Percentiles rank a stretch among this genome's conserved stretches.
These are phyloP conservation scores for Ustilago vetiveriae DNA, from an alignment of 1,284 basidiomycete species.

Conservation along the genomic window DNA sequence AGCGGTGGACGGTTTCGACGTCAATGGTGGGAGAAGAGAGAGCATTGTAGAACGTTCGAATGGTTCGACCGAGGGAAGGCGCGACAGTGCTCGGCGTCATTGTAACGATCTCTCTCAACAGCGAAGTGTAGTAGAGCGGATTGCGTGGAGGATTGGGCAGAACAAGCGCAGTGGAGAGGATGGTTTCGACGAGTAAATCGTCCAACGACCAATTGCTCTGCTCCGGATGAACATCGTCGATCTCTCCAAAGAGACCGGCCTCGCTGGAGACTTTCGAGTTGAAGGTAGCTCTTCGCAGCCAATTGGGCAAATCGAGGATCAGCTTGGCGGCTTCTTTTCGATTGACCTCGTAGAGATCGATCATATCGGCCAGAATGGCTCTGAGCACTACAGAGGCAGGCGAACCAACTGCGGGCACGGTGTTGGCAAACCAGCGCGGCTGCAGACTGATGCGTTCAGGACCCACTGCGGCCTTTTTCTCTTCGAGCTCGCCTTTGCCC, in stretches of 20 bases:
- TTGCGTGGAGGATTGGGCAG: slow-evolving; percentile 82
- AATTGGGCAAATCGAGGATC: slow-evolving; percentile 86
- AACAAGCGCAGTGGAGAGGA: slow-evolving; percentile 79
- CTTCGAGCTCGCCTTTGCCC: slow-evolving; percentile 57
- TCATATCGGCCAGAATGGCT: slow-evolving; percentile 79
- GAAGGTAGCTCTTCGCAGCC: slow-evolving; percentile 81
- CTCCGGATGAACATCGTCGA: slow-evolving; percentile 45
- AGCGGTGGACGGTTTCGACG: slow-evolving; percentile 80
- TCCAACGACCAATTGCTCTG: slow-evolving; percentile 58
- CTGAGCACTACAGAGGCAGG: slow-evolving; percentile 83
- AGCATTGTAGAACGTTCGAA: slow-evolving; percentile 80
- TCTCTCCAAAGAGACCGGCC: slow-evolving; percentile 59
- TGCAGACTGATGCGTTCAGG: slow-evolving; percentile 40
- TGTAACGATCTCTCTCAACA: slow-evolving; percentile 94
- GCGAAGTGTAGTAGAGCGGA: slow-evolving; percentile 80
- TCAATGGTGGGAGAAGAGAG: slow-evolving; percentile 72
- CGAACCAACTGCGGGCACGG: slow-evolving; percentile 77
- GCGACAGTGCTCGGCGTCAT: slow-evolving; percentile 89
- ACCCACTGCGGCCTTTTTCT: slow-evolving; percentile 54
- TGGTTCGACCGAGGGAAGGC: slow-evolving; percentile 93
- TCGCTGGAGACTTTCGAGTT: slow-evolving; percentile 42
- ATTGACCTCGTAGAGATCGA: slow-evolving; percentile 94
- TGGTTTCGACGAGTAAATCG: slow-evolving; percentile 70
- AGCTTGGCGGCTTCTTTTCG: slow-evolving; percentile 91
- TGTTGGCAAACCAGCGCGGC: slow-evolving; percentile 59